phyloP scores from a whole-genome alignment of 2,329 filamentous ascomycete genomes.

The Paramyrothecium roridum region DNA sequence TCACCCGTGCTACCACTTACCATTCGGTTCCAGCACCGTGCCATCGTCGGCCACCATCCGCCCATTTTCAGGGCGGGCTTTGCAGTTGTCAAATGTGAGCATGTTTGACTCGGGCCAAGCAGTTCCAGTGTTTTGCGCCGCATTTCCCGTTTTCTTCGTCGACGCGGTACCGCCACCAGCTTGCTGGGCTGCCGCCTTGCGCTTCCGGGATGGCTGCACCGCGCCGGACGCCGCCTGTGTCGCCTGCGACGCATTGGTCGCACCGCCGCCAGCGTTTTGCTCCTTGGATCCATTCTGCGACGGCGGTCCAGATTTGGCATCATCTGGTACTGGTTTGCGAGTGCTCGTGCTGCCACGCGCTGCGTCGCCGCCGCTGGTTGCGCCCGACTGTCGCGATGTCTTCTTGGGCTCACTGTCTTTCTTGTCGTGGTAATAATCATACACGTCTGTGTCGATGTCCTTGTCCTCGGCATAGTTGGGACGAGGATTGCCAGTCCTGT shows the following conservation, averaged over 20 bases:
- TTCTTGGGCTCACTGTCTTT: constrained; percentile 58
- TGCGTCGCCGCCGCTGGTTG: constrained; percentile 33
- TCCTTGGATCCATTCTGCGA: constrained; percentile 35
- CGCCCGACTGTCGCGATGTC: constrained; percentile 42
- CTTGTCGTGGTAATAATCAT: constrained; percentile 62
- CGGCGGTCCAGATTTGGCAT: constrained; percentile 28
- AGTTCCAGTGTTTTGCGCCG: constrained; percentile 35
- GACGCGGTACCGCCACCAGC: constrained; percentile 18
- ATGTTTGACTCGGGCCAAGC: constrained; percentile 70
- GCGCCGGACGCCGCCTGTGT: constrained; percentile 50
- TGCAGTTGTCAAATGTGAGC: constrained; percentile 78
- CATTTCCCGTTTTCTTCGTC: constrained; percentile 16
- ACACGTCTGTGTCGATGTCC: constrained; percentile 82
- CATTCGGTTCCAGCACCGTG: constrained; percentile 77
- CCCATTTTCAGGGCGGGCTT: constrained; percentile 67
- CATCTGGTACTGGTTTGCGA: constrained; percentile 40
- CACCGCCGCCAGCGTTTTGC: constrained; percentile 15
- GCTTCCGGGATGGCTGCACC: constrained; percentile 67
- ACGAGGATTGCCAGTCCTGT: constrained; percentile 74
- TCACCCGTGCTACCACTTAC: constrained; percentile 49
- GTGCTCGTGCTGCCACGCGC: constrained; percentile 28
- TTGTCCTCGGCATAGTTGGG: constrained; percentile 94
- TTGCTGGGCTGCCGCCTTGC: constrained; percentile 63
- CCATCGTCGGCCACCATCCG: constrained; percentile 89
- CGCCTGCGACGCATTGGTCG: constrained; percentile 27